Conservation (phyloP, 192 early-diverging fungal genomes). For the Backusella liffmaniae region DNA sequence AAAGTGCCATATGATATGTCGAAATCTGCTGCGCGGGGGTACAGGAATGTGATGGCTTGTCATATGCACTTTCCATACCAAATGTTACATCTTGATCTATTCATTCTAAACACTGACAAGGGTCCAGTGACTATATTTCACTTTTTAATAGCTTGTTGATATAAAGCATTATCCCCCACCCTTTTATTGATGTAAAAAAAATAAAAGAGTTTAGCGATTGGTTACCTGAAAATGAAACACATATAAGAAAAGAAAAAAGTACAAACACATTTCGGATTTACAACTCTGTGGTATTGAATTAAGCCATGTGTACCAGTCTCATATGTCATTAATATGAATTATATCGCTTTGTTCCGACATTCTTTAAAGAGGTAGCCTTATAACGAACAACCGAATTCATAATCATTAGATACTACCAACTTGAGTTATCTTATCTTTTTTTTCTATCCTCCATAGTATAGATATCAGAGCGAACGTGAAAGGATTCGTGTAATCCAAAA, state of each 20-base stretch:
- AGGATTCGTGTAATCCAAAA: neutral
- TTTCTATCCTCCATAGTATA: neutral
- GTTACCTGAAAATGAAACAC: neutral
- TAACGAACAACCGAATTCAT: too few relatives aligned
- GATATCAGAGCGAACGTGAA: neutral
- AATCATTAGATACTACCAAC: too few relatives aligned
- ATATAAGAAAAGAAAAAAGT: neutral
- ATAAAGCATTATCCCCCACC: neutral
- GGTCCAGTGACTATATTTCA: neutral
- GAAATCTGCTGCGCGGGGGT: neutral
- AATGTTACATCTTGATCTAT: neutral
- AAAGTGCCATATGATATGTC: neutral
- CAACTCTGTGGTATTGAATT: too few relatives aligned
- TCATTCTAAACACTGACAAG: neutral
- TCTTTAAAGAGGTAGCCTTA: too few relatives aligned
- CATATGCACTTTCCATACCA: neutral
- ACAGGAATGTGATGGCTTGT: slow-evolving; percentile 3
- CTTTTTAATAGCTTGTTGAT: neutral
- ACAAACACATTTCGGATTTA: neutral
- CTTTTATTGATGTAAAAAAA: neutral
- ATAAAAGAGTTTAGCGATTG: neutral
- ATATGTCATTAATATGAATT: too few relatives aligned
- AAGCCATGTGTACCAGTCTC: too few relatives aligned
- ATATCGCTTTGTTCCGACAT: too few relatives aligned
- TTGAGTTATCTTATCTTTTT: too few relatives aligned